Percentiles rank a stretch among this genome's conserved stretches.
Evolutionary conservation across 176 grass and related monocot species (phyloP).

Genomic region (Urochloa ruziziensis): DNA sequence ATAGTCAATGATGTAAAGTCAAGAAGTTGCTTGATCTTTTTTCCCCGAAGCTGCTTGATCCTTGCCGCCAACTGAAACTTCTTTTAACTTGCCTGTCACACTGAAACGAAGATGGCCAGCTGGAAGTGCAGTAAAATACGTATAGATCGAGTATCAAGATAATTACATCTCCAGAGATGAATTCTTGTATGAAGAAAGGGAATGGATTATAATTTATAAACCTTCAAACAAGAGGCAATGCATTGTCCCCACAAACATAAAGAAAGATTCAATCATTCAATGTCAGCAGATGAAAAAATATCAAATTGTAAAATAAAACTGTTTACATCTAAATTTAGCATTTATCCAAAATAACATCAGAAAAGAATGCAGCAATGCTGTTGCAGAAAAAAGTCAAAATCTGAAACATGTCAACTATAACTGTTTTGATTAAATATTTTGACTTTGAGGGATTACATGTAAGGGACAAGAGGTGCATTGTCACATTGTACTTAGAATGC

Average conservation of each 20-base stretch:
- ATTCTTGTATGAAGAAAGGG: not conserved
- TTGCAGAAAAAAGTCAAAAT: not conserved
- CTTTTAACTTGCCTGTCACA: not conserved
- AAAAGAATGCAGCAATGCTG: not conserved
- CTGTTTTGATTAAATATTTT: slow-evolving; percentile 17
- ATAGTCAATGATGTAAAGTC: not conserved
- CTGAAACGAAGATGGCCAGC: not conserved
- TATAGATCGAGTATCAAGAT: not conserved
- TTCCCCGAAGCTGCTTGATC: not conserved
- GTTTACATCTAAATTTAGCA: not conserved
- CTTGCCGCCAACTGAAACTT: not conserved
- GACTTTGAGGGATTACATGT: not conserved
- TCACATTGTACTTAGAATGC: slow-evolving; percentile 1
- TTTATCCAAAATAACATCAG: not conserved
- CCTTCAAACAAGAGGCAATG: not conserved
- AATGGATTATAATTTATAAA: not conserved
- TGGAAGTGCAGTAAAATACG: not conserved
- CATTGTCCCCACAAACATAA: not conserved
- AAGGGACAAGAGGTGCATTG: not conserved
- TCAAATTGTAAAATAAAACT: not conserved
- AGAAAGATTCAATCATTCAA: not conserved
- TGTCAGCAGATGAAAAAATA: not conserved
- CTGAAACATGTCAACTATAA: not conserved
- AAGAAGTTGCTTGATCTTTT: not conserved
- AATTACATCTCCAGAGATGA: not conserved